These are phyloP conservation scores for Aspergillus bertholletiae DNA, from an alignment of 495 filamentous ascomycete species.

Conservation along the genomic window DNA sequence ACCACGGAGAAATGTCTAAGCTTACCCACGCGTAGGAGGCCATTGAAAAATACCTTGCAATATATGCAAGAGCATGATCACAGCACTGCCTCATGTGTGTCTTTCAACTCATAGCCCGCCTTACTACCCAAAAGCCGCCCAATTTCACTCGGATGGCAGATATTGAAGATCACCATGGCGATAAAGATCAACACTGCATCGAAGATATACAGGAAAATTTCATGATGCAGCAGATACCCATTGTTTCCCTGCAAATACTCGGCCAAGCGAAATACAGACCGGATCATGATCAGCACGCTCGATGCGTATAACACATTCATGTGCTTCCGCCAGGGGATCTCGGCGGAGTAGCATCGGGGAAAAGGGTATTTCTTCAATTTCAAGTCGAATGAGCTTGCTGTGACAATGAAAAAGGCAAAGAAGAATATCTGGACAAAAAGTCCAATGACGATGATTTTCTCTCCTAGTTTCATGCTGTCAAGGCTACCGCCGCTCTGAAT, in stretches of 20 bases:
- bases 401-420: conserved; percentile 37
- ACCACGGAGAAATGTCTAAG: too few relatives aligned
- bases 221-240: conserved; percentile 45
- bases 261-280: conserved; percentile 53
- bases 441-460: conserved; percentile 37
- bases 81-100: not conserved
- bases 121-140: not conserved
- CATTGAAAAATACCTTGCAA: too few relatives aligned
- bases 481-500: conserved; percentile 14
- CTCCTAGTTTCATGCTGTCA: conserved; percentile 21
- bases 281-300: conserved; percentile 51
- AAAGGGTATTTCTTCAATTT: conserved; percentile 26
- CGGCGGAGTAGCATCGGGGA: not conserved
- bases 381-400: conserved; percentile 26
- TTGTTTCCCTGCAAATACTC: conserved; percentile 55
- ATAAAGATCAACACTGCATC: conserved; percentile 52
- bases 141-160: conserved; percentile 22
- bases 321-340: conserved; percentile 41
- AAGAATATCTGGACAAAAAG: conserved; percentile 33
- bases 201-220: conserved; percentile 58
- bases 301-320: conserved; percentile 47
- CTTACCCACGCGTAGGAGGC: too few relatives aligned
- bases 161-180: conserved; percentile 46
- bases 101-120: not conserved
- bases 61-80: not conserved